Base-by-base conservation (phyloP, 106 monocot genomes). In the Xerophyta viscosa region DNA sequence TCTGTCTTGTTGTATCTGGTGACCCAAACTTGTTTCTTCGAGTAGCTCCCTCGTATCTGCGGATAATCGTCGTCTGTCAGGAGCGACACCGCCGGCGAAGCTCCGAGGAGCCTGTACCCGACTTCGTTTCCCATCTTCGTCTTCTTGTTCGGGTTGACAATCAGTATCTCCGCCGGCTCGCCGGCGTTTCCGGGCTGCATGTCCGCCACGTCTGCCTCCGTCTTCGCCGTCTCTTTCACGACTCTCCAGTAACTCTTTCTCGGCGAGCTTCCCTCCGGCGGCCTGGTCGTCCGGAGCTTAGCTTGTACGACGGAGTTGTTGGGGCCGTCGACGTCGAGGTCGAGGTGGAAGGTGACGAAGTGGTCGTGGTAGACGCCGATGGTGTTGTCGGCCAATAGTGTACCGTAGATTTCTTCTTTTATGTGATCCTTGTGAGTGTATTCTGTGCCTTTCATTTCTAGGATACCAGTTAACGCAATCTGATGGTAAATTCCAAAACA, bases 21-120 rank as follows among this genome's bases (percentile, higher is more conserved):
- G 62, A 81, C 86, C 81, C 81, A 77, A 46, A 86, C 65, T 55
- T 82, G 71, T 46, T 85, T 85, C 56, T 76, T 85, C n/a, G 54
- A 49, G 52, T 76, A 76, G 29, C 29, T 29, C 3, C 68, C 85
- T 27, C 85, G 23, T 13, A 68, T 61, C 60, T 85, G 71, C 8
- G 84, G 68, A 24, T 75, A 82, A 29, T 88, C 87, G 15, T 88
- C 75, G 27, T 82, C 75, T 0, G 58, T 36, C 24, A 82, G 52
- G 8, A 79, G 29, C 8, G 82, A 75, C 0, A 51, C 27, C 0
- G 62, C 75, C 0, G 68, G 14, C 14, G 48, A 56, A 5, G 41
- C 11, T 6, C 21, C 15, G 23, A 86, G 41, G 4, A 88, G 46
- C 4, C 69, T 52, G 48, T 88, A 88, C 4, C 87, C 82, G 4